Evolutionary conservation across 345 rosid species (phyloP).

Genomic region (Syzygium oleosum): DNA sequence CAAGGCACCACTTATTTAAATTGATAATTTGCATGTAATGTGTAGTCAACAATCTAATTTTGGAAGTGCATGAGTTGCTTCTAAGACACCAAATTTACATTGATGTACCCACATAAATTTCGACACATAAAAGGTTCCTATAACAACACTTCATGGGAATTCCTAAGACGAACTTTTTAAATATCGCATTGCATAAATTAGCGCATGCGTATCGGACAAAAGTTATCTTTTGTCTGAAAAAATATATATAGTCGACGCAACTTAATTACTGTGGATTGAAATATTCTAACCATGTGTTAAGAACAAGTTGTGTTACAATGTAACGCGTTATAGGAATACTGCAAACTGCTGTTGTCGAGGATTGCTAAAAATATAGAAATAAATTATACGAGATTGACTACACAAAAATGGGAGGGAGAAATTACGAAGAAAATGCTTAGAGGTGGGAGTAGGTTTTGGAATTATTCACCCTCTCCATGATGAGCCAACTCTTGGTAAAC

Average conservation of each 20-base stretch:
- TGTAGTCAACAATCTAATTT: not conserved
- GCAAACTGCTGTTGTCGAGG: accelerated
- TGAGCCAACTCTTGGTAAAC: not conserved
- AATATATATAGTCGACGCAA: not conserved
- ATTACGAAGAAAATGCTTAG: not conserved
- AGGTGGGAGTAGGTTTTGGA: not conserved
- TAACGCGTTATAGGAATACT: not conserved
- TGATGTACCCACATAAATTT: not conserved
- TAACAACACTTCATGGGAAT: not conserved
- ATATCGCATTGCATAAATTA: not conserved
- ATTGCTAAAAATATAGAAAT: not conserved
- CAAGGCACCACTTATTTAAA: not conserved
- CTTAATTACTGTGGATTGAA: not conserved
- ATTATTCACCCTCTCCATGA: not conserved
- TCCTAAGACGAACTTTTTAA: not conserved
- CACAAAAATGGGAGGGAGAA: not conserved
- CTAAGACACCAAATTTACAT: not conserved
- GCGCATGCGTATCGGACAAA: not conserved
- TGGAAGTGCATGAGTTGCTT: not conserved
- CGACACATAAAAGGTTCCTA: not conserved
- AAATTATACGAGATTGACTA: not conserved
- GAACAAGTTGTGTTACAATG: not conserved
- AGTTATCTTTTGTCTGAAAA: not conserved
- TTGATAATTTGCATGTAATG: not conserved
- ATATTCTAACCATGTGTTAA: not conserved